Evolutionary conservation across 352 stramenopile genomes (phyloP), one percentile per base, ranked within the genome.

Genomic region (Phytophthora palmivora): DNA sequence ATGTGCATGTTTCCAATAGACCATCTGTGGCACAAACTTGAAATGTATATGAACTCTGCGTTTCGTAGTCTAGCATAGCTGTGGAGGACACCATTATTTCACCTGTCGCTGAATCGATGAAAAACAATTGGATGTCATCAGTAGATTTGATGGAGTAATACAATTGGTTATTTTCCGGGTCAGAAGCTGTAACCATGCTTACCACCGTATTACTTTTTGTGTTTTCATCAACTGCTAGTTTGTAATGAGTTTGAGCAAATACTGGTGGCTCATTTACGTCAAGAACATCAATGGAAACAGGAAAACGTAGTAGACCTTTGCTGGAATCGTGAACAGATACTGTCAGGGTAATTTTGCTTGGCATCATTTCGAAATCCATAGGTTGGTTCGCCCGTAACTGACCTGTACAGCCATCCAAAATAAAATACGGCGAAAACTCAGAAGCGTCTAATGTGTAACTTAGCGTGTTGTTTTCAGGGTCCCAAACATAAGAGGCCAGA

Each of bases 391-490:
- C 67, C n/a, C 67, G 50, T 16, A 89, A 22, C 43, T 89, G 76
- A 4, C 79, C 79, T 28, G 58, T 72, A 50, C 79, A 89, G 11
- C 62, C 62, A n/a, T 87, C 77, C 3, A 89, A 11, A 0, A 39
- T 67, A 30, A 89, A 89, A 38, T 64, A 82, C 15, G 16, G 42
- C 4, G 79, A 87, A 44, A 74, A 73, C 16, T 76, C 60, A 0
- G 79, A 87, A 5, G 69, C 30, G 11, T 83, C 67, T 12, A 89
- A 46, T 14, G 72, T 42, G 21, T 79, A 89, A 15, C 46, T 66
- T 0, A 87, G 16, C 3, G 61, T 79, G 38, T 85, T 66, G 43
- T 87, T 89, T 42, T 89, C 79, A 7, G 79, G 79, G 36, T 87
- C 79, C 77, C 77, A 89, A 2, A 79, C 50, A 32, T 53, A 65